Percentiles rank a stretch among this genome's conserved stretches.
Evolutionary conservation across 768 basidiomycete genomes (phyloP).

Genomic region (Agaricus bisporus): DNA sequence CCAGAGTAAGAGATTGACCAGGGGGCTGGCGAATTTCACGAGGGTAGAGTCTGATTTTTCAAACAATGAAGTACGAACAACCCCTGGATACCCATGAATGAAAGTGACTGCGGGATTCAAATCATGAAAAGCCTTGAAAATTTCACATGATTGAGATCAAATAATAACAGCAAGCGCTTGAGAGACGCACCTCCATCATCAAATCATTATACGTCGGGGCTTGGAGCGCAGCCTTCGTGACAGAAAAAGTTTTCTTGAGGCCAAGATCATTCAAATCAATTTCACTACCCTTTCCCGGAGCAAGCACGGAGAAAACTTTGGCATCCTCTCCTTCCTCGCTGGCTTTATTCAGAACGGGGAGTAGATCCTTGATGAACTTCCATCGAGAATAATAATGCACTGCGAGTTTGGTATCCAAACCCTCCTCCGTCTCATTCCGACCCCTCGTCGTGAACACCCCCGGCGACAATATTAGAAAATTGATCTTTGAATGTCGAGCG

Average conservation of each 20-base stretch:
- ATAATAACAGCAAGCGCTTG: not conserved
- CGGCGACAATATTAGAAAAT: constrained; percentile 41
- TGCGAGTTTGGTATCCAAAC: constrained; percentile 28
- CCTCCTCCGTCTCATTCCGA: constrained; percentile 26
- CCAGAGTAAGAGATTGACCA: constrained; percentile 17
- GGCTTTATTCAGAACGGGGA: constrained; percentile 38
- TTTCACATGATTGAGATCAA: not conserved
- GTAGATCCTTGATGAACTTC: constrained; percentile 40
- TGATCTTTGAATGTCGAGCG: constrained; percentile 35
- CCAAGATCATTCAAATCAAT: constrained; percentile 42
- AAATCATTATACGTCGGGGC: constrained; percentile 45
- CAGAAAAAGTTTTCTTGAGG: constrained; percentile 39
- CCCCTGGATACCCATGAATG: constrained; percentile 31
- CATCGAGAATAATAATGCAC: constrained; percentile 47
- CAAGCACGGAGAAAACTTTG: constrained; percentile 42
- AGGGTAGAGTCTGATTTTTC: constrained; percentile 20
- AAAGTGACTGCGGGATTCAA: constrained; percentile 27
- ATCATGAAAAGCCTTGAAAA: constrained; percentile 25
- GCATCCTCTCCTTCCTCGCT: constrained; percentile 43
- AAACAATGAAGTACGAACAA: constrained; percentile 29
- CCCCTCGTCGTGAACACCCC: constrained; percentile 36
- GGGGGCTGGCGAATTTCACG: constrained; percentile 16
- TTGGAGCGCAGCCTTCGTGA: constrained; percentile 24
- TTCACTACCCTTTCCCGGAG: constrained; percentile 25
- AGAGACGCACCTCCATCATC: constrained; percentile 40